These are phyloP conservation scores for Sugiyamaella xylanicola DNA, from an alignment of 1,139 yeast genomes.

Conservation along the genomic window DNA sequence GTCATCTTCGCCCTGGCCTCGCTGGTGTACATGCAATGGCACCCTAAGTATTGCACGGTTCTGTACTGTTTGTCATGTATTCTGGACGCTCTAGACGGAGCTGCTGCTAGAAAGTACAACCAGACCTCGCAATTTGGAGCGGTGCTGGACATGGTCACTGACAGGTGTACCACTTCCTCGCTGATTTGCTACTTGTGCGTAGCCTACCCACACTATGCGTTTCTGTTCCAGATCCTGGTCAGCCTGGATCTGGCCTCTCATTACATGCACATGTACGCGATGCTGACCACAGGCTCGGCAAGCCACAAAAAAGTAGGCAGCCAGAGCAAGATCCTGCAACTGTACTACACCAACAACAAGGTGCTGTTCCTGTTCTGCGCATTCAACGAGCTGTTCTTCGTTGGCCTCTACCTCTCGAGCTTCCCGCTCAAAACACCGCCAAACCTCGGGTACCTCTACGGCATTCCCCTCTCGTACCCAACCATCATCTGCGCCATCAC, in stretches of 20 bases:
- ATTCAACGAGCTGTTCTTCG: constrained; percentile 88
- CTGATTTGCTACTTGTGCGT: constrained; percentile 82
- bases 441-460: constrained; percentile 45
- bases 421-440: constrained; percentile 55
- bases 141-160: constrained; percentile 98
- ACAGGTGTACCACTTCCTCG: constrained; percentile 93
- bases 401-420: constrained; percentile 79
- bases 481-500: constrained; percentile 65
- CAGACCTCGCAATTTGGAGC: constrained; percentile 96
- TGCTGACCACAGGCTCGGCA: constrained; percentile 72
- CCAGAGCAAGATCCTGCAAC: constrained; percentile 69
- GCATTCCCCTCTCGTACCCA: constrained; percentile 59
- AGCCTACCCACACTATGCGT: constrained; percentile 65
- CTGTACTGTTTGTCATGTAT: constrained; percentile 87
- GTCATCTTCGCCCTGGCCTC: constrained; percentile 81
- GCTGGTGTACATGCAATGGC: constrained; percentile 75
- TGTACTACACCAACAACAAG: constrained; percentile 82
- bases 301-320: constrained; percentile 86
- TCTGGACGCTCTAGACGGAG: constrained; percentile 95
- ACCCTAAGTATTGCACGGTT: constrained; percentile 74
- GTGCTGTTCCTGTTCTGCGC: constrained; percentile 90
- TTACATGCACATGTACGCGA: constrained; percentile 98
- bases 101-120: constrained; percentile 84
- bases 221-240: constrained; percentile 82
- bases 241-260: constrained; percentile 93